These are phyloP conservation scores for Trichophyton simii DNA, from an alignment of 2,329 filamentous ascomycete genomes.

Conservation along the genomic window DNA sequence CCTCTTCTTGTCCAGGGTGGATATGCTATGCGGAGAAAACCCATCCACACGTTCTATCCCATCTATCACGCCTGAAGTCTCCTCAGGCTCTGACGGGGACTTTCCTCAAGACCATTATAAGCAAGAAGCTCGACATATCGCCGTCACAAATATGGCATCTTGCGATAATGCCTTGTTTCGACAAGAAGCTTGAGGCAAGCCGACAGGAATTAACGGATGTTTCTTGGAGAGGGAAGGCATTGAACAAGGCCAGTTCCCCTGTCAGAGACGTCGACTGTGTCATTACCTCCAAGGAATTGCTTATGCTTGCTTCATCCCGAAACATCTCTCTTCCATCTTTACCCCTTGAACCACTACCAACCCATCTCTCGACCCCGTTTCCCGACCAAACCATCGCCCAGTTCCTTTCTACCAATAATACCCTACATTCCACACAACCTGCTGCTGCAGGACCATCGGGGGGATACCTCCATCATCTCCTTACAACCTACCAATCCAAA, in stretches of 20 bases:
- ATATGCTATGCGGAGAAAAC: constrained; percentile 99
- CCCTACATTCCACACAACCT: constrained; percentile 27
- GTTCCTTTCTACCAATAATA: constrained; percentile 49
- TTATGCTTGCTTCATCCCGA: constrained; percentile 75
- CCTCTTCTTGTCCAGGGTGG: constrained; percentile 91
- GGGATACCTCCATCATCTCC: constrained; percentile 75
- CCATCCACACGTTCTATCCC: constrained; percentile 81
- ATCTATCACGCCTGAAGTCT: constrained; percentile 83
- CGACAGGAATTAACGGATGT: constrained; percentile 78
- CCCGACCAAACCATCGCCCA: constrained; percentile 57
- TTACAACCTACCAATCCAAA: constrained; percentile 58
- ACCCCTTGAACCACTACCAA: constrained; percentile 44
- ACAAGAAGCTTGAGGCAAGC: constrained; percentile 96
- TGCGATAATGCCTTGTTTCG: constrained; percentile 95
- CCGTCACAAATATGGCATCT: constrained; percentile 84
- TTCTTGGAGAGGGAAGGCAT: constrained; percentile 46
- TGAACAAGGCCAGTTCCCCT: constrained; percentile 27
- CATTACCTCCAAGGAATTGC: constrained; percentile 86
- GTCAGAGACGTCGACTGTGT: constrained; percentile 93
- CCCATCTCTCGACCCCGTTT: constrained; percentile 45
- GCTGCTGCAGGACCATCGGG: constrained; percentile 65
- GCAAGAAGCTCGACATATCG: constrained; percentile 55
- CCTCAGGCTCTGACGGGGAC: constrained; percentile 88
- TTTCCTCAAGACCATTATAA: constrained; percentile 74
- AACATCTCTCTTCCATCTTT: constrained; percentile 63